A percentile compares a stretch with the other conserved stretches of the same genome.
Evolutionary conservation across 2,329 filamentous ascomycete species (phyloP).

Genomic region (Fusarium staphyleae): DNA sequence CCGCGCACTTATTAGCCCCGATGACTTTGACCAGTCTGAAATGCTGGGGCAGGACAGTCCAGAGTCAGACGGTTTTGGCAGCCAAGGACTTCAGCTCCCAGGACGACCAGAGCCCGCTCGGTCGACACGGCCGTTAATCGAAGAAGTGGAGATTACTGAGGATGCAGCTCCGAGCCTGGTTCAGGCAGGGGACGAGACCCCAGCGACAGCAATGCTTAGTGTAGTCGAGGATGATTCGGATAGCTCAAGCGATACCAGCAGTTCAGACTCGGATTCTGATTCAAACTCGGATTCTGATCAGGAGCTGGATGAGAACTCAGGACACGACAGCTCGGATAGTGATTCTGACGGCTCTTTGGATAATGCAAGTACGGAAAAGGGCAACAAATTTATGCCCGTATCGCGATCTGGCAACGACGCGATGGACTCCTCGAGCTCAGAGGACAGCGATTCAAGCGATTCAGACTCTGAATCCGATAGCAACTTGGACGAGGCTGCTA

Average conservation of each 20-base stretch:
- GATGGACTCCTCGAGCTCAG: not conserved
- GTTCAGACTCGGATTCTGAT: slow-evolving; percentile 42
- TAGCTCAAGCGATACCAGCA: slow-evolving; percentile 27
- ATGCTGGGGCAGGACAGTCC: slow-evolving; percentile 7
- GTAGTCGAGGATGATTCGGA: slow-evolving; percentile 21
- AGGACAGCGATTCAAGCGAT: slow-evolving; percentile 20
- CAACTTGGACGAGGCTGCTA: not conserved
- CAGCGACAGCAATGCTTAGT: slow-evolving; percentile 2
- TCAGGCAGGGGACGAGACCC: not conserved
- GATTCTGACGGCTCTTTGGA: slow-evolving; percentile 22
- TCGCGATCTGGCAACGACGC: not conserved
- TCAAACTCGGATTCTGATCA: slow-evolving; percentile 42
- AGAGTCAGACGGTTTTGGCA: slow-evolving; percentile 6
- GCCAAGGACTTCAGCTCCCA: slow-evolving; percentile 14
- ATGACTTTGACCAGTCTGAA: slow-evolving; percentile 3
- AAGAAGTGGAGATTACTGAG: slow-evolving; percentile 35
- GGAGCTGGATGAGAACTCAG: slow-evolving; percentile 49
- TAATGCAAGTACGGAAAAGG: not conserved
- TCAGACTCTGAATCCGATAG: slow-evolving; percentile 12
- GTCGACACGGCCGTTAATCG: slow-evolving; percentile 42
- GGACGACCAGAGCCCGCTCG: slow-evolving; percentile 2
- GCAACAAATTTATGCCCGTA: not conserved
- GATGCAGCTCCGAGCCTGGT: not conserved
- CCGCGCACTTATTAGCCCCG: slow-evolving; percentile 29
- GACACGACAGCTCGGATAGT: slow-evolving; percentile 6